phyloP scores from a whole-genome alignment of 306 rosid species.

The Trichosanthes cucumerina region DNA sequence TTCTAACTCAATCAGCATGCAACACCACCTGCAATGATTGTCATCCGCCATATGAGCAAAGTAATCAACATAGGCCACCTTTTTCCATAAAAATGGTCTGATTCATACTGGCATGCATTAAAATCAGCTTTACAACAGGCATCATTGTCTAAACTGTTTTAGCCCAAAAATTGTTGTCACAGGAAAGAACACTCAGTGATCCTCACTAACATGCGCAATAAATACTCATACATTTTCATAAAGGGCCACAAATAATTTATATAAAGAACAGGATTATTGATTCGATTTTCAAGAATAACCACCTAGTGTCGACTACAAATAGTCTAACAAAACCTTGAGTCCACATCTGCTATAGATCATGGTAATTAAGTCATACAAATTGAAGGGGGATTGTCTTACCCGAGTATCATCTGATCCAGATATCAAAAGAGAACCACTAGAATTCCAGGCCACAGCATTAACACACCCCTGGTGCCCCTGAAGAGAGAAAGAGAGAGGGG shows the following conservation, averaged over 20 bases:
- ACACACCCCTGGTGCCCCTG: slow-evolving; percentile 96
- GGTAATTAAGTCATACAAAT: neutral
- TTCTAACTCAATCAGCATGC: slow-evolving; percentile 5
- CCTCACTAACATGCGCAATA: neutral
- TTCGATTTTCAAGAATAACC: neutral
- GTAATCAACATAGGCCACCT: neutral
- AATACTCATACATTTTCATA: neutral
- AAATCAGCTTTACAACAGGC: neutral
- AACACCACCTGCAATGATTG: neutral
- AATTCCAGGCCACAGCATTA: slow-evolving; percentile 89
- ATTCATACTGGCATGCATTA: neutral
- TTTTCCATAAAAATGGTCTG: neutral
- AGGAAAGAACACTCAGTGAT: neutral
- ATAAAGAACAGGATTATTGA: neutral
- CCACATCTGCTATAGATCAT: neutral
- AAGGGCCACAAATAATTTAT: neutral
- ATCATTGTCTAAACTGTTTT: slow-evolving; percentile 1
- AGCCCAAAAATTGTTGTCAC: neutral
- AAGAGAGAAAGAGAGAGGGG: slow-evolving; percentile 1
- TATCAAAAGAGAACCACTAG: slow-evolving; percentile 69
- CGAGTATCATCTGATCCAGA: slow-evolving; percentile 95
- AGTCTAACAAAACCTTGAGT: neutral
- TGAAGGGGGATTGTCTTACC: slow-evolving; percentile 30
- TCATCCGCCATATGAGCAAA: neutral
- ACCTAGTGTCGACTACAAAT: neutral